Percentiles rank a stretch among this genome's conserved stretches.
phyloP scores from a whole-genome alignment of 768 basidiomycete genomes.

The Rhodotorula graminis region DNA sequence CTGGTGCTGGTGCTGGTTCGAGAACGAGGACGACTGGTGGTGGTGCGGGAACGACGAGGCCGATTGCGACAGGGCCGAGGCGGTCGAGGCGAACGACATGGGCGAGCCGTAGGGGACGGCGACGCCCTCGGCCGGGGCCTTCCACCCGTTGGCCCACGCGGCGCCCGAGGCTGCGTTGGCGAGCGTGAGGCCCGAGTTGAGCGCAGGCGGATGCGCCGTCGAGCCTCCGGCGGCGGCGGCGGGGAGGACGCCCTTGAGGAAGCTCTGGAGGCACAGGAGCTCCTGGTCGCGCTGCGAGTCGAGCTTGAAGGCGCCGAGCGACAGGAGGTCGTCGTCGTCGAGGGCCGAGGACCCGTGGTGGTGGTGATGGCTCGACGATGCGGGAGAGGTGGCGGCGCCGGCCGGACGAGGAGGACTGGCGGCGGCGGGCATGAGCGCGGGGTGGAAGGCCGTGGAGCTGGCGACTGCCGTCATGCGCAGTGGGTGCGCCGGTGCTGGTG shows the following conservation, averaged over 20 bases:
- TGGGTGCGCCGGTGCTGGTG: too few species aligned
- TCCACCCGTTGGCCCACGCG: constrained; percentile 13
- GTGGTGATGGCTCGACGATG: not conserved
- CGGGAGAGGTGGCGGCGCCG: too few species aligned
- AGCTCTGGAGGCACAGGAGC: not conserved
- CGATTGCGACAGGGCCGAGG: not conserved
- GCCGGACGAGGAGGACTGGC: not conserved
- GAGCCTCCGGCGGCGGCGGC: not conserved
- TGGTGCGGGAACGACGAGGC: not conserved
- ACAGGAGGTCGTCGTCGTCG: constrained; percentile 18
- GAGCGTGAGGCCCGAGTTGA: not conserved
- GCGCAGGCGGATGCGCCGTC: not conserved
- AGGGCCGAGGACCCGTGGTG: not conserved
- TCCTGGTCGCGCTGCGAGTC: constrained; percentile 13
- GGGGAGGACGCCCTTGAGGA: constrained; percentile 15
- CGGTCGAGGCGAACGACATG: constrained; percentile 8
- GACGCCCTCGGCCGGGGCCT: not conserved
- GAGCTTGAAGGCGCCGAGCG: constrained; percentile 3
- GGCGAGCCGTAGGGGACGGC: constrained; percentile 12
- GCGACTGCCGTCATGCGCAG: too few species aligned
- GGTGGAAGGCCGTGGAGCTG: too few species aligned
- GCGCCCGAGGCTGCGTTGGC: too few species aligned
- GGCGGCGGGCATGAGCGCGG: not conserved
- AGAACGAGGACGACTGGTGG: not conserved
- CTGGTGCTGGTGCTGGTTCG: too few species aligned